A percentile compares a stretch with the other conserved stretches of the same genome.
Conservation (phyloP, 768 basidiomycete species). For the Leccinum uliginosum region DNA sequence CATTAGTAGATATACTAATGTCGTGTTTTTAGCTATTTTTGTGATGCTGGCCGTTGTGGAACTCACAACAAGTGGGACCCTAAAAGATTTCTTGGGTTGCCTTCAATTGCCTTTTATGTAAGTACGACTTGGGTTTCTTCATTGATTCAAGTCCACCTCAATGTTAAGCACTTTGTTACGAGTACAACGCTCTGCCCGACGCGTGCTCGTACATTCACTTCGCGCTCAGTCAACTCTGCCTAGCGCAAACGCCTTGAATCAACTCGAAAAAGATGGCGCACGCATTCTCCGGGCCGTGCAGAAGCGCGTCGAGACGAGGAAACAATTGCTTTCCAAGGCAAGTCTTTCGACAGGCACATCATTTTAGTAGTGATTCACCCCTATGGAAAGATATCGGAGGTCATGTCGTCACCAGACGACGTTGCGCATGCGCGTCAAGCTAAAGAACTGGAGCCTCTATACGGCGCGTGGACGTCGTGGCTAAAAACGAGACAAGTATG, state of each 20-base stretch:
- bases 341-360: slow-evolving; percentile 5
- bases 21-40: too few species aligned
- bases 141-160: not conserved
- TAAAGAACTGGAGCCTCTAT: slow-evolving; percentile 66
- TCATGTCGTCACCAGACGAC: slow-evolving; percentile 51
- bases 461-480: slow-evolving; percentile 67
- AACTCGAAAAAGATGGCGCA: slow-evolving; percentile 41
- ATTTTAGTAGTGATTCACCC: not conserved
- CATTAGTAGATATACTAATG: too few species aligned
- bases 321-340: slow-evolving; percentile 42
- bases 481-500: slow-evolving; percentile 51
- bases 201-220: slow-evolving; percentile 6
- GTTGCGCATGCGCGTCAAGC: slow-evolving; percentile 55
- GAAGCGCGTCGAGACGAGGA: slow-evolving; percentile 49
- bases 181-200: slow-evolving; percentile 6
- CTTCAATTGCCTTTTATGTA: too few species aligned
- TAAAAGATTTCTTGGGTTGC: too few species aligned
- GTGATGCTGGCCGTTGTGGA: too few species aligned
- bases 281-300: slow-evolving; percentile 53
- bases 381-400: slow-evolving; percentile 43
- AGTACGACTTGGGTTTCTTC: too few species aligned
- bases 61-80: too few species aligned
- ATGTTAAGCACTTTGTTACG: slow-evolving; percentile 13
- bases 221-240: slow-evolving; percentile 12
- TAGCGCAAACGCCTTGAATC: slow-evolving; percentile 12